phyloP scores from a whole-genome alignment of 176 grass and related monocot species.

The Miscanthus lutarioriparius region DNA sequence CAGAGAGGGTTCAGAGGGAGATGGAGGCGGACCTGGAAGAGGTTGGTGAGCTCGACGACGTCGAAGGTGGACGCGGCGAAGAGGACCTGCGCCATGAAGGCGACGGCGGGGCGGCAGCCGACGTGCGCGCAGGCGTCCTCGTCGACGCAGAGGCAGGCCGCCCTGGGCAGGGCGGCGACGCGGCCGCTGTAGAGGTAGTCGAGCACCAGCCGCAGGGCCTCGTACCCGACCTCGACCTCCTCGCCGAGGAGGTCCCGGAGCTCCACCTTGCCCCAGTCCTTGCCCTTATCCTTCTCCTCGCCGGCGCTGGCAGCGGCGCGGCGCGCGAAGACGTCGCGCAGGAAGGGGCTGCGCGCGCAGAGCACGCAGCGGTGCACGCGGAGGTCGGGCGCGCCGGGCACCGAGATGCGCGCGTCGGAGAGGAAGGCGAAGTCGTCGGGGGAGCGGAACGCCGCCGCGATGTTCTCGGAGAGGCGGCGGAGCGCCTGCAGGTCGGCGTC shows the following conservation, averaged over 20 bases:
- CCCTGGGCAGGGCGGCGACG: slow-evolving; percentile 62
- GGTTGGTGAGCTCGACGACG: slow-evolving; percentile 78
- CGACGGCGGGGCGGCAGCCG: slow-evolving; percentile 68
- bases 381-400: slow-evolving; percentile 40
- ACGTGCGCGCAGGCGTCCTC: slow-evolving; percentile 65
- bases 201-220: slow-evolving; percentile 68
- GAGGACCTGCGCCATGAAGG: slow-evolving; percentile 85
- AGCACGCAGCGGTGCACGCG: slow-evolving; percentile 89
- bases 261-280: slow-evolving; percentile 19
- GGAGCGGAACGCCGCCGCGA: slow-evolving; percentile 57
- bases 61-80: slow-evolving; percentile 82
- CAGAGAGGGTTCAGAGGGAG: not conserved
- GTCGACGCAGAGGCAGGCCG: slow-evolving; percentile 83
- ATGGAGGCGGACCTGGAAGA: slow-evolving; percentile 77
- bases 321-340: slow-evolving; percentile 62
- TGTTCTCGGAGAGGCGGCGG: slow-evolving; percentile 86
- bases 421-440: slow-evolving; percentile 66
- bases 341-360: slow-evolving; percentile 83
- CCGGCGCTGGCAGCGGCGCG: not conserved
- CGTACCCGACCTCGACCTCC: slow-evolving; percentile 66
- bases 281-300: not conserved
- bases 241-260: slow-evolving; percentile 46
- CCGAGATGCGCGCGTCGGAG: slow-evolving; percentile 57
- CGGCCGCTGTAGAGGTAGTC: slow-evolving; percentile 92
- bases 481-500: slow-evolving; percentile 79